These are phyloP conservation scores for Biscogniauxia mediterranea DNA, from an alignment of 2,329 filamentous ascomycete genomes.

Conservation along the genomic window DNA sequence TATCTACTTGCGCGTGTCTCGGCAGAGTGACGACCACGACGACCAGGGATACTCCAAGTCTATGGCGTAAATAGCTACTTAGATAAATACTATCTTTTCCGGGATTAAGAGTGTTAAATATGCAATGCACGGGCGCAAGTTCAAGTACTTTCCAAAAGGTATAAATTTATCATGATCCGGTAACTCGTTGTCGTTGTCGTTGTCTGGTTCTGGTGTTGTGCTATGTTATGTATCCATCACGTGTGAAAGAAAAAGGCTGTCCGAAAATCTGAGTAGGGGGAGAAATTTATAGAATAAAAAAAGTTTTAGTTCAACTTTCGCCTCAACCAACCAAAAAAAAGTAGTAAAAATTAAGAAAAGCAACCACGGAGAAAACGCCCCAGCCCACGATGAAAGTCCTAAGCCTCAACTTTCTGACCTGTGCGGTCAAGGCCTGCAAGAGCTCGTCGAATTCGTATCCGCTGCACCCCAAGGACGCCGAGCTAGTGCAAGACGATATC, in stretches of 20 bases:
- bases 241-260: slow-evolving; percentile 15
- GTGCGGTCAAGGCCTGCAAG: slow-evolving; percentile 94
- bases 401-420: slow-evolving; percentile 94
- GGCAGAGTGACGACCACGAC: slow-evolving; percentile 31
- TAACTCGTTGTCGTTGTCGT: neutral
- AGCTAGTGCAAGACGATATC: slow-evolving; percentile 80
- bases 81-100: slow-evolving; percentile 2
- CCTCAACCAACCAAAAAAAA: slow-evolving; percentile 1
- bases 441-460: slow-evolving; percentile 76
- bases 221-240: slow-evolving; percentile 13
- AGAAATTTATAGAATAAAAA: slow-evolving; percentile 7
- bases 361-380: slow-evolving; percentile 4
- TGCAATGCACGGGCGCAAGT: slow-evolving; percentile 2
- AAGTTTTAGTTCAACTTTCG: slow-evolving; percentile 13
- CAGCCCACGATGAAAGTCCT: slow-evolving; percentile 76
- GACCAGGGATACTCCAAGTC: slow-evolving; percentile 44
- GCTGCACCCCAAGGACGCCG: slow-evolving; percentile 86
- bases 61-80: slow-evolving; percentile 35
- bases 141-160: neutral
- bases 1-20: slow-evolving; percentile 43
- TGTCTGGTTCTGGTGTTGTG: neutral
- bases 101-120: slow-evolving; percentile 10
- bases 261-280: slow-evolving; percentile 6
- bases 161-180: slow-evolving; percentile 1
- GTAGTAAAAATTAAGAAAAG: slow-evolving; percentile 7